Conservation (phyloP, 495 filamentous ascomycete species). For the Annulohypoxylon nitens region DNA sequence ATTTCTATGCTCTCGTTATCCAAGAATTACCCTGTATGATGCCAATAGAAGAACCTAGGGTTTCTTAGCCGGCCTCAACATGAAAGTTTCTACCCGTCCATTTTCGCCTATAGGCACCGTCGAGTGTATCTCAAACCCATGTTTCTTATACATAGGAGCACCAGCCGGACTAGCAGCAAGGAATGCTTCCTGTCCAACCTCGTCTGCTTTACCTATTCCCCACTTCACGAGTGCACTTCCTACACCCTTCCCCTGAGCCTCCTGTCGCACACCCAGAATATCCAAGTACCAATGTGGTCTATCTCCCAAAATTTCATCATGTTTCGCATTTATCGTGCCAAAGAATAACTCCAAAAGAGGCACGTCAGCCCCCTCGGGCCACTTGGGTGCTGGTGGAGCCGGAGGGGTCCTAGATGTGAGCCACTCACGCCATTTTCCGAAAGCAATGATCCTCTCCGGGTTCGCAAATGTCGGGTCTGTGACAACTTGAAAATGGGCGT, state of each 20-base stretch:
- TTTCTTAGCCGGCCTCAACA: constrained; percentile 44
- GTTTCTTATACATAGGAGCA: constrained; percentile 64
- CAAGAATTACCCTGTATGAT: background rate
- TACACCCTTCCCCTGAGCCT: constrained; percentile 64
- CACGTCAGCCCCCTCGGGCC: constrained; percentile 50
- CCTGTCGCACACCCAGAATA: constrained; percentile 60
- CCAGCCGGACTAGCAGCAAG: constrained; percentile 68
- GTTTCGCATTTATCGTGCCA: constrained; percentile 41
- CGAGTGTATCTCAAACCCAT: constrained; percentile 65
- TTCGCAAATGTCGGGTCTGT: constrained; percentile 25
- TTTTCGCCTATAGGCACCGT: constrained; percentile 51
- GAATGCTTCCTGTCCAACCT: constrained; percentile 60
- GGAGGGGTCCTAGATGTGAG: constrained; percentile 25
- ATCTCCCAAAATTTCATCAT: constrained; percentile 51
- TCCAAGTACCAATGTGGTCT: constrained; percentile 61
- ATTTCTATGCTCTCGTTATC: background rate
- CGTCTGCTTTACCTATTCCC: constrained; percentile 65
- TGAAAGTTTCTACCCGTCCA: constrained; percentile 49
- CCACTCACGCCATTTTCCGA: constrained; percentile 53
- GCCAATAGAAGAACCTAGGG: background rate
- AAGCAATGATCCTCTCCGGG: constrained; percentile 46
- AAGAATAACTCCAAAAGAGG: constrained; percentile 51
- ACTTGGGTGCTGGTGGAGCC: constrained; percentile 20
- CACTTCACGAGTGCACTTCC: constrained; percentile 63
- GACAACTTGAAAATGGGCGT: constrained; percentile 47